These are phyloP conservation scores for Thuidium tamariscinum DNA, from an alignment of 225 moss, liverwort and hornwort species.

Conservation along the genomic window DNA sequence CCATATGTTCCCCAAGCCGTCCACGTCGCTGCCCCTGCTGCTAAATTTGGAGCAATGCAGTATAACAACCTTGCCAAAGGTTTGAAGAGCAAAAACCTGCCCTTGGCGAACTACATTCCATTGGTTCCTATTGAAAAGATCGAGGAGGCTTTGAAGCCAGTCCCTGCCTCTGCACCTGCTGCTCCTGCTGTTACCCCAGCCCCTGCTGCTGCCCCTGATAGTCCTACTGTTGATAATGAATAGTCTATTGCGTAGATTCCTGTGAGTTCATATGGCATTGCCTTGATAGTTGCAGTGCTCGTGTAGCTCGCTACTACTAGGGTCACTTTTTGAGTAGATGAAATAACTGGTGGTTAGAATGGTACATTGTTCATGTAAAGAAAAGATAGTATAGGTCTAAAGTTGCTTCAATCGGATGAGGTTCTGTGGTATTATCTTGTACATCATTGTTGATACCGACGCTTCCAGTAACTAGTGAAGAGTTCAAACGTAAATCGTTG, in stretches of 20 bases:
- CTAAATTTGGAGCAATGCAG: slow-evolving; percentile 60
- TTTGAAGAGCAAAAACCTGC: slow-evolving; percentile 50
- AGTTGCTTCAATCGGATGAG: background rate
- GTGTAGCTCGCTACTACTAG: background rate
- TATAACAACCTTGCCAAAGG: slow-evolving; percentile 43
- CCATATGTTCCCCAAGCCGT: slow-evolving; percentile 64
- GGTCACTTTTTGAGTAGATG: background rate
- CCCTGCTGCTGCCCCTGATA: background rate
- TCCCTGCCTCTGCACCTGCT: background rate
- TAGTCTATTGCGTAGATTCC: background rate
- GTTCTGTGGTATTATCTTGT: slow-evolving; percentile 16
- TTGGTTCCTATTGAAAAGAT: slow-evolving; percentile 63
- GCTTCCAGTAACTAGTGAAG: background rate
- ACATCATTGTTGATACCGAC: slow-evolving; percentile 18
- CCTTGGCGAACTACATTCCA: slow-evolving; percentile 50
- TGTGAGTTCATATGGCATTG: background rate
- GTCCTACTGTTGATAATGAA: background rate
- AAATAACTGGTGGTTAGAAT: background rate
- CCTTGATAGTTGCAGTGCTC: background rate
- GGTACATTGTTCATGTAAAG: background rate
- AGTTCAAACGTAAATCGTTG: background rate
- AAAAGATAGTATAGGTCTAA: background rate
- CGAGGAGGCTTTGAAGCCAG: slow-evolving; percentile 27
- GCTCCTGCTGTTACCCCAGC: background rate
- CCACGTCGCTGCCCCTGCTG: slow-evolving; percentile 44